Evolutionary conservation across 2,329 filamentous ascomycete species (phyloP), one percentile per base, ranked within the genome.

Genomic region (Tolypocladium amazonense): DNA sequence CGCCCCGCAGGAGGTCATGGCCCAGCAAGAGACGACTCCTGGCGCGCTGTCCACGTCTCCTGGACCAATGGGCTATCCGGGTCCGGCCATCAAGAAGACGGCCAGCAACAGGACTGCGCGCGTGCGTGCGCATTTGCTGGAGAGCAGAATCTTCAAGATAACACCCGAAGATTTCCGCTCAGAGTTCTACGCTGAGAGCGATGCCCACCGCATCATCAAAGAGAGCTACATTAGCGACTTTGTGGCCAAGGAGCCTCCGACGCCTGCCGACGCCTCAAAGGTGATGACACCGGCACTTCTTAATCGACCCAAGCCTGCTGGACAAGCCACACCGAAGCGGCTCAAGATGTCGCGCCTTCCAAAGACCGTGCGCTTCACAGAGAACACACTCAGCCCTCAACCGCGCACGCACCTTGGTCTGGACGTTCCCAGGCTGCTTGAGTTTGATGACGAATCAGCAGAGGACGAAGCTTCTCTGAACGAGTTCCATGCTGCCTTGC

Each of bases 301-400:
- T 41, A 66, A 65, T 52, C 67, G 67, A 57, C 64, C 62, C 23
- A 67, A 63, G 37, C 60, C 50, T 58, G 14, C 62, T 60, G 1
- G 62, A 41, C 56, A 50, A 56, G 33, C 37, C 15, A 63, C 64
- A 3, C 69, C 70, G 4, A 70, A 70, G 58, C 65, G 70, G 35
- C 63, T 69, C 38, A 60, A 62, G 25, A 64, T 65, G 61, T 62
- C 55, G 23, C 64, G 65, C 25, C 60, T 65, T 30, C 68, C 68
- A 30, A 71, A 69, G 59, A 58, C 59, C 43, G 70, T 72, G 23
- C 69, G 70, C 20, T 72, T 72, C 58, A 66, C 63, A 8, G 69
- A 71, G 15, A 63, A 60, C 23, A 71, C 67, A 1, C 45, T 65
- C 3, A 67, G 64, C 37, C 69, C 69, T 20, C 68, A 58, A 52